Percentiles rank a stretch among this genome's conserved stretches.
Conservation (phyloP, 169 alveolate genomes). For the Blepharisma undulans region DNA sequence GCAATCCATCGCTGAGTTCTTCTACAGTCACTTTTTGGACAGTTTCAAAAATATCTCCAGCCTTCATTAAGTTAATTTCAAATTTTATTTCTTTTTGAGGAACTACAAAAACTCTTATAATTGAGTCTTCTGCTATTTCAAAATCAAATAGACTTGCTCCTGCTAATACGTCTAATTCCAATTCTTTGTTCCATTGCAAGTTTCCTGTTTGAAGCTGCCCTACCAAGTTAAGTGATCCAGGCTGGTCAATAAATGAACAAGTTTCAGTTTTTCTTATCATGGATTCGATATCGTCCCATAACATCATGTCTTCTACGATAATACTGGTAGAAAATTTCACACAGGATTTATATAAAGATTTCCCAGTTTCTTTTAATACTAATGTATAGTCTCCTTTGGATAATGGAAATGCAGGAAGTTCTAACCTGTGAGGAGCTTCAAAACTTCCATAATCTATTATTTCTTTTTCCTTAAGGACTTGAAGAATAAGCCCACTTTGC, state of each 20-base stretch:
- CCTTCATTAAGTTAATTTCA: neutral
- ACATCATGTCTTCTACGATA: neutral
- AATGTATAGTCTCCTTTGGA: constrained; percentile 17
- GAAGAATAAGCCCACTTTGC: neutral
- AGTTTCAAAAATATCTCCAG: neutral
- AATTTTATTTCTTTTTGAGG: neutral
- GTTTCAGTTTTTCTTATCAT: constrained; percentile 23
- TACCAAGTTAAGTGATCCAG: neutral
- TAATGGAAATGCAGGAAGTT: neutral
- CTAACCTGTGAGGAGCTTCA: constrained; percentile 5
- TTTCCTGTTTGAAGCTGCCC: constrained; percentile 18
- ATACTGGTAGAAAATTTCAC: neutral
- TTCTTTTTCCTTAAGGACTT: neutral
- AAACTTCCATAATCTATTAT: neutral
- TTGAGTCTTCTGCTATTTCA: neutral
- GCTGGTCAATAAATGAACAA: constrained; percentile 6
- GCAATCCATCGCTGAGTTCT: neutral
- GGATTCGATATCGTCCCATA: neutral
- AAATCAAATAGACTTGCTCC: neutral
- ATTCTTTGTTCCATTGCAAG: constrained; percentile 4
- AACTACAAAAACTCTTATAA: constrained; percentile 19
- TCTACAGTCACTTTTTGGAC: neutral
- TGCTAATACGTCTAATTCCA: neutral
- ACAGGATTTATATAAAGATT: neutral
- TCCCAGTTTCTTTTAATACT: neutral